phyloP scores from a whole-genome alignment of 2,329 filamentous ascomycete genomes.

The Penicillium rolfsii region DNA sequence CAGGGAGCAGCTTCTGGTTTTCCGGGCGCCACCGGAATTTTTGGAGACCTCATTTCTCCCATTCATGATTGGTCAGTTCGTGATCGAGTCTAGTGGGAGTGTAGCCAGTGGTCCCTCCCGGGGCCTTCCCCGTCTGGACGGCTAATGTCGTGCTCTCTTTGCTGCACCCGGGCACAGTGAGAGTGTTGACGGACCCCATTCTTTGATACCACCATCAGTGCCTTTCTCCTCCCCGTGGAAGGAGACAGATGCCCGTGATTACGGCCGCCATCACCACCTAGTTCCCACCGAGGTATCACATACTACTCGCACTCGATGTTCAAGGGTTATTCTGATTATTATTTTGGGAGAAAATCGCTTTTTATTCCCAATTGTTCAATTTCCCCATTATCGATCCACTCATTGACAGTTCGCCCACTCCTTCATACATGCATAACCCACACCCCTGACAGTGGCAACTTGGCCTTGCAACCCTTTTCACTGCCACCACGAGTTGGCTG shows the following conservation, averaged over 20 bases:
- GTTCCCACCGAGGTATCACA: background rate
- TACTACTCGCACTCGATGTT: background rate
- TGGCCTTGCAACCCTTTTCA: constrained; percentile 9
- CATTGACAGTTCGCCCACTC: background rate
- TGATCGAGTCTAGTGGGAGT: constrained; percentile 34
- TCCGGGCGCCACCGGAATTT: constrained; percentile 3
- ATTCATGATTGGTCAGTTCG: constrained; percentile 19
- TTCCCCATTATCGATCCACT: constrained; percentile 9
- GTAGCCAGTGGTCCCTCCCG: constrained; percentile 16
- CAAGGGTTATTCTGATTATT: background rate
- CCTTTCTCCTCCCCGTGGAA: constrained; percentile 3
- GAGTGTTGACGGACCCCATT: background rate
- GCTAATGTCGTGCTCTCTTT: background rate
- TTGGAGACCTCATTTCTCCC: background rate
- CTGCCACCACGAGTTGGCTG: constrained; percentile 4
- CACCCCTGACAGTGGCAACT: constrained; percentile 25
- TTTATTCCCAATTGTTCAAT: constrained; percentile 1
- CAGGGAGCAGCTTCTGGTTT: background rate
- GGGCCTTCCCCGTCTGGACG: constrained; percentile 5
- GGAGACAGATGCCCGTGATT: background rate
- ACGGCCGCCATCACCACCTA: background rate
- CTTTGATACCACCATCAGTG: background rate
- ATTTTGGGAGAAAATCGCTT: background rate
- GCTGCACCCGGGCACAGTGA: background rate
- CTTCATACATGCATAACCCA: constrained; percentile 3